A percentile compares a stretch with the other conserved stretches of the same genome.
These are phyloP conservation scores for Wickerhamiella spandovensis DNA, from an alignment of 805 yeast genomes.

Conservation along the genomic window DNA sequence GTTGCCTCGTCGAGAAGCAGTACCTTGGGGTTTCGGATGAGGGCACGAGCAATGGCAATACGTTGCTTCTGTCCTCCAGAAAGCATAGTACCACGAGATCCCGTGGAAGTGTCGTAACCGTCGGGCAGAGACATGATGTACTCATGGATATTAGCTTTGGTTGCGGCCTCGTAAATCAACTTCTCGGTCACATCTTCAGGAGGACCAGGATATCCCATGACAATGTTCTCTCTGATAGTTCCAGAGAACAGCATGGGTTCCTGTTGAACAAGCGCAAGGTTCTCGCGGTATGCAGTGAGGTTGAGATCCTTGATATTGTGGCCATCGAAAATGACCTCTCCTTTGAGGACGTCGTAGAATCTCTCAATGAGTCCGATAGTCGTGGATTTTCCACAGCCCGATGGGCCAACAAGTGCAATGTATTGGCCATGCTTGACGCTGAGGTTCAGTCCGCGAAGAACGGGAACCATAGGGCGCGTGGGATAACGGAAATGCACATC, in stretches of 20 bases:
- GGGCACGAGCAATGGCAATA: slow-evolving; percentile 61
- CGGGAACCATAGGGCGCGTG: slow-evolving; percentile 37
- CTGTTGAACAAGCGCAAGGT: slow-evolving; percentile 48
- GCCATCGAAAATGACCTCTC: slow-evolving; percentile 41
- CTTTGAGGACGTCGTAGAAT: slow-evolving; percentile 37
- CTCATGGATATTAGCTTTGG: slow-evolving; percentile 45
- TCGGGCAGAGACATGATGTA: slow-evolving; percentile 44
- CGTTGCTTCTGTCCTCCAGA: slow-evolving; percentile 73
- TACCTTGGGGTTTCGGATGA: slow-evolving; percentile 51
- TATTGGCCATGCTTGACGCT: slow-evolving; percentile 36
- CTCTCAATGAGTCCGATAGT: slow-evolving; percentile 39
- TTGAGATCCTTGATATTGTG: slow-evolving; percentile 35
- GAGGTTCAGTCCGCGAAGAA: slow-evolving; percentile 38
- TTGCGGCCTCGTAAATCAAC: slow-evolving; percentile 34
- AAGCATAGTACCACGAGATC: slow-evolving; percentile 42
- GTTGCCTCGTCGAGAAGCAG: slow-evolving; percentile 60
- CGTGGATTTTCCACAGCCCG: slow-evolving; percentile 51
- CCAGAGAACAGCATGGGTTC: slow-evolving; percentile 48
- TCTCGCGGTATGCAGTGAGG: slow-evolving; percentile 35
- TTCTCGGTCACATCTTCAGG: slow-evolving; percentile 25
- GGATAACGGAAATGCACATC: slow-evolving; percentile 56
- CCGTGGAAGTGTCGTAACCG: slow-evolving; percentile 45
- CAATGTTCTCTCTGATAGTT: slow-evolving; percentile 40
- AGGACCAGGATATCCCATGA: slow-evolving; percentile 32
- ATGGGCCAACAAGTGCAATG: slow-evolving; percentile 57